Evolutionary conservation across 805 yeast species (phyloP).

Genomic region (Nadsonia fulvescens): DNA sequence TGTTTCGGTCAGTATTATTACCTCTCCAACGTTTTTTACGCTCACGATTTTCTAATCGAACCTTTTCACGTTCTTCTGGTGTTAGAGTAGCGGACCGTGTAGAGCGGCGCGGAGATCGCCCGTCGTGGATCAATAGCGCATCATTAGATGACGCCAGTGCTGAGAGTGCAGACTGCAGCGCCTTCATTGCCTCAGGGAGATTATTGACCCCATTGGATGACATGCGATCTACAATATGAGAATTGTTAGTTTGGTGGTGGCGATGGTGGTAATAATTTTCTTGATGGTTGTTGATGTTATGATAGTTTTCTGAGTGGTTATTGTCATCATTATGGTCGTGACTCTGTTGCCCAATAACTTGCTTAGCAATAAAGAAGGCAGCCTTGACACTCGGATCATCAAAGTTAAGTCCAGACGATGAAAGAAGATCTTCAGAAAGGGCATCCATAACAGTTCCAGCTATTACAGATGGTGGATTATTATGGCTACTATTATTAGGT

Average conservation of each 20-base stretch:
- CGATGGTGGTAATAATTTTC: too few species aligned
- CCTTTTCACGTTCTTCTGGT: slow-evolving; percentile 31
- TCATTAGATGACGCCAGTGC: slow-evolving; percentile 8
- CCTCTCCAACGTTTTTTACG: slow-evolving; percentile 76
- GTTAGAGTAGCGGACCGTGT: slow-evolving; percentile 8
- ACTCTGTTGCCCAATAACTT: slow-evolving; percentile 12
- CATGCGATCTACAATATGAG: slow-evolving; percentile 1
- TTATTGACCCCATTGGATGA: background rate
- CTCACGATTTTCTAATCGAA: slow-evolving; percentile 51
- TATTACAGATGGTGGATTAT: too few species aligned
- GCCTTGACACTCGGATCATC: slow-evolving; percentile 14
- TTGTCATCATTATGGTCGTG: slow-evolving; percentile 3
- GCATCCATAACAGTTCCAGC: too few species aligned
- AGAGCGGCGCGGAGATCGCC: slow-evolving; percentile 1
- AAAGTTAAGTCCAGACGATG: slow-evolving; percentile 4
- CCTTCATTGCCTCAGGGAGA: slow-evolving; percentile 11
- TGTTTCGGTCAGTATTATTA: slow-evolving; percentile 59
- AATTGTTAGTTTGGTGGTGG: too few species aligned
- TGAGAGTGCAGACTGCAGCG: slow-evolving; percentile 13
- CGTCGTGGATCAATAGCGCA: slow-evolving; percentile 4
- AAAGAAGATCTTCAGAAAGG: too few species aligned
- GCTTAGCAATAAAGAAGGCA: slow-evolving; percentile 20
- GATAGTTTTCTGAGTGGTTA: slow-evolving; percentile 4
- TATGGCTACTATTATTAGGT: too few species aligned
- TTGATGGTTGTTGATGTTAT: slow-evolving; percentile 3